Evolutionary conservation across 2,329 filamentous ascomycete species (phyloP), one percentile per base, ranked within the genome.

Genomic region (Pseudogymnoascus sp.): DNA sequence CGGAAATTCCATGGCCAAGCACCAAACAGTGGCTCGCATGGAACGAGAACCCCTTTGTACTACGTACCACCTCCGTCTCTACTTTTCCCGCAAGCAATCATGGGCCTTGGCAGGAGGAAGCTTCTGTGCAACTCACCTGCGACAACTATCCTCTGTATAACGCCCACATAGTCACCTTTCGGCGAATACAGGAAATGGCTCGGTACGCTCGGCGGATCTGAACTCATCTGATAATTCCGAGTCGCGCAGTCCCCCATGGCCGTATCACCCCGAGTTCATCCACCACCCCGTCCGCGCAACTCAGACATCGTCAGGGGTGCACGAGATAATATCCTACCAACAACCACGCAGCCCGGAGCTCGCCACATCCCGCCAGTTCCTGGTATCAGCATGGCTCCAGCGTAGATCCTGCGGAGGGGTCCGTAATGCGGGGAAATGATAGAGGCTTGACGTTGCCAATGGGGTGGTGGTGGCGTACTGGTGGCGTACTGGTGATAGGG

Each of bases 141-240:
- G 49, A 18, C 49, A 56, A 21, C 49, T 34, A 18, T 42, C 8
- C 49, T 14, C 25, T 21, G 25, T 56, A 56, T 16, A 34, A 56
- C 49, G 18, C n/a, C 25, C 2, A 6, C 9, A 56, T 8, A 56
- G n/a, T 5, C 5, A 16, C 8, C 12, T 34, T 34, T 11, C 11
- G 28, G 49, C 25, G 16, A 34, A 34, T 34, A 56, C n/a, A 11
- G n/a, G 34, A 56, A 34, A 18, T 34, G 25, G 1, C 25, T 56
- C 49, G 1, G n/a, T 53, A 53, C 4, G n/a, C 25, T 31, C 25
- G 14, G 25, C 28, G 14, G 9, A 12, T 18, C 25, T 18, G 49
- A 56, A 16, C 49, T 34, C 28, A 56, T 56, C n/a, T 56, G 28
- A 56, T 56, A 56, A 28, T 56, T 28, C 28, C 49, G 28, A 56